These are phyloP conservation scores for Croton setiger DNA, from an alignment of 441 rosid species.

Conservation along the genomic window DNA sequence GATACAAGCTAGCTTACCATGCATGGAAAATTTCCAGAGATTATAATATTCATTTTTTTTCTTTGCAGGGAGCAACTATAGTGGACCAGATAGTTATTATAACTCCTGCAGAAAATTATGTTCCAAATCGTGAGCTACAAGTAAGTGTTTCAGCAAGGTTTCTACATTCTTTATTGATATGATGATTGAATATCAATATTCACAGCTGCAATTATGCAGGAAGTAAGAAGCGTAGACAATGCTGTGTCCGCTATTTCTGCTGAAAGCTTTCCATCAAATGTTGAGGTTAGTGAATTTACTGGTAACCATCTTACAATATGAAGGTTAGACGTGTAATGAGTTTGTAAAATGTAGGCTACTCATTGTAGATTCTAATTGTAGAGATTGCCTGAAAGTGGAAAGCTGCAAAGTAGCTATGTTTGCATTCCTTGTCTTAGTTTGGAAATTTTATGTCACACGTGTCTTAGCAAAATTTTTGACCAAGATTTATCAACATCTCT, in stretches of 20 bases:
- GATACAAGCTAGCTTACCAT: background rate
- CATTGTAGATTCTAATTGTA: background rate
- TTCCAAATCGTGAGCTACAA: constrained; percentile 22
- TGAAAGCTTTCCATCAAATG: constrained; percentile 19
- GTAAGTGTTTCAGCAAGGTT: constrained; percentile 14
- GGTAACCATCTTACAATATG: constrained; percentile 6
- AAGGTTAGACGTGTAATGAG: background rate
- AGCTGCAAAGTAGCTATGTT: constrained; percentile 2
- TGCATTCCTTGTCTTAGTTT: background rate
- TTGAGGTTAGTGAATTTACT: constrained; percentile 46
- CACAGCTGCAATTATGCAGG: constrained; percentile 20
- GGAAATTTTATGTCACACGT: background rate
- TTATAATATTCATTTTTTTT: constrained; percentile 8
- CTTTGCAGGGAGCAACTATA: constrained; percentile 61
- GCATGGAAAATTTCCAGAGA: background rate
- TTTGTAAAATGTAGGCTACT: background rate
- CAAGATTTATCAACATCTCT: background rate
- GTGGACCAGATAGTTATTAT: constrained; percentile 43
- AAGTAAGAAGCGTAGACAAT: constrained; percentile 24
- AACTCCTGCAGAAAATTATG: constrained; percentile 37
- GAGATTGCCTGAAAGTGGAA: constrained; percentile 8
- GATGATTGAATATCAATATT: constrained; percentile 7
- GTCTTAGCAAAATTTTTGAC: background rate
- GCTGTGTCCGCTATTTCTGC: constrained; percentile 16
- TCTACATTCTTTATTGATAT: background rate